Conservation (phyloP, 139 green algal species). For the Spirogloea muscicola region DNA sequence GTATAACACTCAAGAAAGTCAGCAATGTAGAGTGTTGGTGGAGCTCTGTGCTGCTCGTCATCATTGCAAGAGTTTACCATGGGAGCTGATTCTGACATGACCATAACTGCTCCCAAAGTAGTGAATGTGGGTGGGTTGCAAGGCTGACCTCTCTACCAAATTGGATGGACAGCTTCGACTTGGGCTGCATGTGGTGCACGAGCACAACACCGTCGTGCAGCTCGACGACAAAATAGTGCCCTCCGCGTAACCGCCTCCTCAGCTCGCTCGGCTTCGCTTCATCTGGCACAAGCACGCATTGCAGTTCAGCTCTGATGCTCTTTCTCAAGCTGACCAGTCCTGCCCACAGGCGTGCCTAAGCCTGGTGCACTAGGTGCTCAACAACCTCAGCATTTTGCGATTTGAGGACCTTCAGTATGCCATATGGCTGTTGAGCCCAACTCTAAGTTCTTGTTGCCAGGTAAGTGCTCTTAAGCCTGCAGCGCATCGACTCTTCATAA, state of each 20-base stretch:
- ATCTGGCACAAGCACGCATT: too few species aligned
- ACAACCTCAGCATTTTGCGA: background rate
- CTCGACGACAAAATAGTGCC: conserved; percentile 56
- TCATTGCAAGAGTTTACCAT: background rate
- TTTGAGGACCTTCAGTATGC: background rate
- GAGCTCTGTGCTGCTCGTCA: background rate
- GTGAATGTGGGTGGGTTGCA: background rate
- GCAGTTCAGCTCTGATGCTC: too few species aligned
- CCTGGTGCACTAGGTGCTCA: background rate
- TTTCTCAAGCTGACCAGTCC: too few species aligned
- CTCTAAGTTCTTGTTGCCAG: too few species aligned
- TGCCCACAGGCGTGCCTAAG: background rate
- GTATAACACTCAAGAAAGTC: background rate
- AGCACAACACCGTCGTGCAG: conserved; percentile 76
- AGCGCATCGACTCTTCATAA: too few species aligned
- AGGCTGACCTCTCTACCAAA: conserved; percentile 53
- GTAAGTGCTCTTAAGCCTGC: too few species aligned
- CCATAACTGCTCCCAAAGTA: background rate
- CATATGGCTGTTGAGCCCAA: background rate
- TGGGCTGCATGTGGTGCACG: conserved; percentile 63
- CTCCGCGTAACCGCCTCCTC: background rate
- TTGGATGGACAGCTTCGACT: conserved; percentile 33
- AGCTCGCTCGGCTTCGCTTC: too few species aligned
- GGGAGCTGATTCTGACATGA: background rate
- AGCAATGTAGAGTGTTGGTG: background rate